A percentile compares a stretch with the other conserved stretches of the same genome.
These are phyloP conservation scores for Hanseniaspora nectarophila DNA, from an alignment of 805 yeast genomes.

Conservation along the genomic window DNA sequence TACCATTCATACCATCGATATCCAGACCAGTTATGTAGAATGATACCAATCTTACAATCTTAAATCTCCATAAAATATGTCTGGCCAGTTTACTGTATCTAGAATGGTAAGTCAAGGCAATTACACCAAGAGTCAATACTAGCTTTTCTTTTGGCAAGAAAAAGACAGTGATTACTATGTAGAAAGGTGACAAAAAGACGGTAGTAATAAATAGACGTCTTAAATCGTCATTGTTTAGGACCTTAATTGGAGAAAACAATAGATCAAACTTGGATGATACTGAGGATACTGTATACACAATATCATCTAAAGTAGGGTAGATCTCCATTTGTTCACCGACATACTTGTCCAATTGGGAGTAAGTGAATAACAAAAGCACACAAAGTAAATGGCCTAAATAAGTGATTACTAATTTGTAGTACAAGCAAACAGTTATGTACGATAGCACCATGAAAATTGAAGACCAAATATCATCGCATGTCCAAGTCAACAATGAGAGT, in stretches of 20 bases:
- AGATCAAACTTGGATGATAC: slow-evolving; percentile 67
- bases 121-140: slow-evolving; percentile 45
- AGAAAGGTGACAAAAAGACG: slow-evolving; percentile 72
- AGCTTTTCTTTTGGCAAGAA: slow-evolving; percentile 60
- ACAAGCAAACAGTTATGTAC: slow-evolving; percentile 50
- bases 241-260: slow-evolving; percentile 68
- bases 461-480: slow-evolving; percentile 70
- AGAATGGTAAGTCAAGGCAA: slow-evolving; percentile 73
- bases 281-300: slow-evolving; percentile 61
- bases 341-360: slow-evolving; percentile 45
- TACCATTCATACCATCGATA: slow-evolving; percentile 40
- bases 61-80: slow-evolving; percentile 71
- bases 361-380: slow-evolving; percentile 48
- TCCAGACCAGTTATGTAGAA: slow-evolving; percentile 84
- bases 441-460: slow-evolving; percentile 44
- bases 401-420: slow-evolving; percentile 65
- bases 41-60: slow-evolving; percentile 52
- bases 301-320: slow-evolving; percentile 78
- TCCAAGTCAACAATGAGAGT: slow-evolving; percentile 77
- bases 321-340: slow-evolving; percentile 47
- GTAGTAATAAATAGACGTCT: slow-evolving; percentile 73
- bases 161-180: slow-evolving; percentile 56
- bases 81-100: slow-evolving; percentile 74
- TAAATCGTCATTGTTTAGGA: slow-evolving; percentile 66
- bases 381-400: slow-evolving; percentile 72